Conservation (phyloP, 768 basidiomycete genomes). For the Mycena floridula region DNA sequence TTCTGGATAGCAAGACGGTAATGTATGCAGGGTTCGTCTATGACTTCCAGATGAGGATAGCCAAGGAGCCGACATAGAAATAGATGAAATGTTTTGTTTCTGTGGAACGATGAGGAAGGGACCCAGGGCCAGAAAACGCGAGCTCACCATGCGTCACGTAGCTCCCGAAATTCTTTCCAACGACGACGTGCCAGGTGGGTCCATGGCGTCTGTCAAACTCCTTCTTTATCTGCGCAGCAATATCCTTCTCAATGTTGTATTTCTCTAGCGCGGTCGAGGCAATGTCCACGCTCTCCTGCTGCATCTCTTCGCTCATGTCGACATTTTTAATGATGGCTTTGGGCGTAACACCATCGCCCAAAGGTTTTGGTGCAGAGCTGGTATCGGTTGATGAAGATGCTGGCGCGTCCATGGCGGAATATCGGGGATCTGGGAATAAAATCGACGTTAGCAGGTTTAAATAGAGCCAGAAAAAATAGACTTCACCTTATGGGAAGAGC, state of each 20-base stretch:
- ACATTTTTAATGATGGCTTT: constrained; percentile 96
- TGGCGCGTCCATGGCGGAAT: constrained; percentile 47
- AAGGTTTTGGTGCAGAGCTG: constrained; percentile 34
- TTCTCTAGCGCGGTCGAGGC: constrained; percentile 81
- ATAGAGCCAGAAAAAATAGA: too few relatives aligned
- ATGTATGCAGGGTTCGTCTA: constrained; percentile 24
- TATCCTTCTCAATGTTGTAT: constrained; percentile 95
- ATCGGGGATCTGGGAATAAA: too few relatives aligned
- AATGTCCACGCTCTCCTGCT: constrained; percentile 89
- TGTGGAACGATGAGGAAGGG: constrained; percentile 24
- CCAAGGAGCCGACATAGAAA: constrained; percentile 91
- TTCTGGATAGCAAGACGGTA: too few relatives aligned
- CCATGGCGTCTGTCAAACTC: constrained; percentile 92
- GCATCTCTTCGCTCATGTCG: constrained; percentile 96
- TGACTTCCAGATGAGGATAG: constrained; percentile 95
- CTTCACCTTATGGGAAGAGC: too few relatives aligned
- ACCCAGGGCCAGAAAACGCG: too few relatives aligned
- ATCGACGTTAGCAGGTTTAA: too few relatives aligned
- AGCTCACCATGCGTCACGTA: constrained; percentile 92
- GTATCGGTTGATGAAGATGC: constrained; percentile 52
- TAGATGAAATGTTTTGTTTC: constrained; percentile 99
- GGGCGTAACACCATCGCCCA: constrained; percentile 31
- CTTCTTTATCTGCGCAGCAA: constrained; percentile 97
- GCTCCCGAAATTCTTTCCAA: constrained; percentile 98
- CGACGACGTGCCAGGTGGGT: constrained; percentile 97